phyloP scores from a whole-genome alignment of 306 rosid genomes.

The Ochetophila trinervis region DNA sequence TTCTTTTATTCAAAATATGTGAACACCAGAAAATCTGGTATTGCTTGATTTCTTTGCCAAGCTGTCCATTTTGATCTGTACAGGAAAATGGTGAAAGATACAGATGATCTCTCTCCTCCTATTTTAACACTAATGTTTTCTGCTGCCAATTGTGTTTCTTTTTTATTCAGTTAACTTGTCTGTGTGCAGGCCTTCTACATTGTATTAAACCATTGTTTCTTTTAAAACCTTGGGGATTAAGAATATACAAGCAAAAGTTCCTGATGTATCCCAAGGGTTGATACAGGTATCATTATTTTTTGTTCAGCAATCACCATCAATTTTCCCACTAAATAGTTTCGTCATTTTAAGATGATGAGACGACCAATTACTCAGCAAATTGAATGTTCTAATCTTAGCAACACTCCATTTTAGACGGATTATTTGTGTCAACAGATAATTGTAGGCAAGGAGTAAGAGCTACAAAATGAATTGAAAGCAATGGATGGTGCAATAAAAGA shows the following conservation, averaged over 20 bases:
- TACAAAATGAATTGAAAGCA: too few species aligned
- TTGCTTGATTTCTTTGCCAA: background rate
- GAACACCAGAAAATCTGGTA: background rate
- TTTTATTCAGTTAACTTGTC: background rate
- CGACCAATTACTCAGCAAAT: background rate
- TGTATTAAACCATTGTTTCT: background rate
- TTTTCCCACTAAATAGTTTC: too few species aligned
- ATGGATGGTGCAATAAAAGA: too few species aligned
- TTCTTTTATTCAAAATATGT: background rate
- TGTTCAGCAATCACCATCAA: too few species aligned
- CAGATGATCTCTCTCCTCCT: background rate
- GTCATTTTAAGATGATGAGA: background rate
- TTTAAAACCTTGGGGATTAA: too few species aligned
- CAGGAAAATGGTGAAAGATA: too few species aligned
- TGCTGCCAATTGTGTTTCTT: background rate
- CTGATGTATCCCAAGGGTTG: too few species aligned
- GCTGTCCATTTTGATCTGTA: constrained; percentile 6
- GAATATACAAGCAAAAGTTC: background rate
- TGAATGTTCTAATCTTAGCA: background rate
- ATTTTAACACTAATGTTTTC: background rate
- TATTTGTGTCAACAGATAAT: too few species aligned
- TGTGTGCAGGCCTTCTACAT: background rate
- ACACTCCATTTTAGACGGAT: too few species aligned
- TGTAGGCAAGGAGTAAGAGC: too few species aligned
- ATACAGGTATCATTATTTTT: too few species aligned